phyloP scores from a whole-genome alignment of 257 asterid species.

The Solanum neorickii region DNA sequence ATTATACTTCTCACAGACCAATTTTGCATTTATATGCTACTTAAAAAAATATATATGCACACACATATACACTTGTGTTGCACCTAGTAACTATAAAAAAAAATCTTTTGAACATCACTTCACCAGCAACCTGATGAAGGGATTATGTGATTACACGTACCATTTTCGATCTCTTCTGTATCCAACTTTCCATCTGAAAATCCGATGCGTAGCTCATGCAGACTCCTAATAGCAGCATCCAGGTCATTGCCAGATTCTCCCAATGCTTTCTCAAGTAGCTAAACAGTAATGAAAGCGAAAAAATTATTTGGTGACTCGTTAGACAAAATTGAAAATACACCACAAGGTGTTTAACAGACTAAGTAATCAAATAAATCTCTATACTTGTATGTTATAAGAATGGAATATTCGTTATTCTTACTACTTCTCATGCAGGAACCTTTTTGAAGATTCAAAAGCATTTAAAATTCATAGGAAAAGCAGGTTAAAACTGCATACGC shows the following conservation, averaged over 20 bases:
- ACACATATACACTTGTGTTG: not conserved
- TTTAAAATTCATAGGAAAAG: not conserved
- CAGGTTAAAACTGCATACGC: not conserved
- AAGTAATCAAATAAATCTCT: not conserved
- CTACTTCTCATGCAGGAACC: not conserved
- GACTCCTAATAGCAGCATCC: conserved; percentile 39
- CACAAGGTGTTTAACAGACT: not conserved
- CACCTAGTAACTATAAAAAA: not conserved
- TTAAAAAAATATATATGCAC: too few relatives aligned
- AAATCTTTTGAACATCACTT: not conserved
- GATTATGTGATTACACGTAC: conserved; percentile 11
- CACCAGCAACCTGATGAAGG: not conserved
- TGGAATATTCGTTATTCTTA: not conserved
- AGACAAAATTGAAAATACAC: not conserved
- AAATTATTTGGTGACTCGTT: not conserved
- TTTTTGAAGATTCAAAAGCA: not conserved
- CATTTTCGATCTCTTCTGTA: conserved; percentile 19
- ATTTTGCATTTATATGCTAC: not conserved
- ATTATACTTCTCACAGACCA: not conserved
- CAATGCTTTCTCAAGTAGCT: conserved; percentile 55
- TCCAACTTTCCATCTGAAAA: conserved; percentile 15
- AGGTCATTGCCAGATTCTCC: conserved; percentile 47
- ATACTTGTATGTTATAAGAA: not conserved
- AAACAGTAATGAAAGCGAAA: conserved; percentile 2
- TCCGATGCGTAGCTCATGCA: conserved; percentile 37